These are phyloP conservation scores for Salvia sclarea DNA, from an alignment of 305 asterid species.

Conservation along the genomic window DNA sequence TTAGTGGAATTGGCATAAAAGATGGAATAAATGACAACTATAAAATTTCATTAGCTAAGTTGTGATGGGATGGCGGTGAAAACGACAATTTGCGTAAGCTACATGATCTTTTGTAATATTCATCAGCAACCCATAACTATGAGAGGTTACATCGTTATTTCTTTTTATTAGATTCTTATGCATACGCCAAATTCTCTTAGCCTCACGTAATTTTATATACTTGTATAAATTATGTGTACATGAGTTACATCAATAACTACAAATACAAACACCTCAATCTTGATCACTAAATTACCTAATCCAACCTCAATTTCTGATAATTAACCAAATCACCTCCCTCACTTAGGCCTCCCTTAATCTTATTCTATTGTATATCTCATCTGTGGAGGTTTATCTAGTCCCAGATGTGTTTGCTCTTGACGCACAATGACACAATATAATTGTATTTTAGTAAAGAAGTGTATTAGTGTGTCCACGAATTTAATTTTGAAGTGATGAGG, in stretches of 20 bases:
- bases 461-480: not conserved
- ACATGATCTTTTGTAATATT: slow-evolving; percentile 11
- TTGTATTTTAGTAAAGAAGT: not conserved
- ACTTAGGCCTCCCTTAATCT: too few species aligned
- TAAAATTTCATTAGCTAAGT: not conserved
- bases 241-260: not conserved
- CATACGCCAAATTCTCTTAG: not conserved
- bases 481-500: not conserved
- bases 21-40: too few species aligned
- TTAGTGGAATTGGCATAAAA: not conserved
- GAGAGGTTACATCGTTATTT: too few species aligned
- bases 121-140: not conserved
- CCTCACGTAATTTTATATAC: too few species aligned
- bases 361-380: too few species aligned
- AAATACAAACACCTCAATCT: too few species aligned
- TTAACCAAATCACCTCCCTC: too few species aligned
- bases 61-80: slow-evolving; percentile 17
- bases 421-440: too few species aligned
- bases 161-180: not conserved
- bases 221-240: too few species aligned
- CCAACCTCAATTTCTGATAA: too few species aligned
- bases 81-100: slow-evolving; percentile 12
- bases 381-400: too few species aligned
- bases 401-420: too few species aligned
- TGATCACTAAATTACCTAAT: not conserved